Evolutionary conservation across 495 filamentous ascomycete genomes (phyloP), one percentile per base, ranked within the genome.

Genomic region (Aspergillus coremiiformis): DNA sequence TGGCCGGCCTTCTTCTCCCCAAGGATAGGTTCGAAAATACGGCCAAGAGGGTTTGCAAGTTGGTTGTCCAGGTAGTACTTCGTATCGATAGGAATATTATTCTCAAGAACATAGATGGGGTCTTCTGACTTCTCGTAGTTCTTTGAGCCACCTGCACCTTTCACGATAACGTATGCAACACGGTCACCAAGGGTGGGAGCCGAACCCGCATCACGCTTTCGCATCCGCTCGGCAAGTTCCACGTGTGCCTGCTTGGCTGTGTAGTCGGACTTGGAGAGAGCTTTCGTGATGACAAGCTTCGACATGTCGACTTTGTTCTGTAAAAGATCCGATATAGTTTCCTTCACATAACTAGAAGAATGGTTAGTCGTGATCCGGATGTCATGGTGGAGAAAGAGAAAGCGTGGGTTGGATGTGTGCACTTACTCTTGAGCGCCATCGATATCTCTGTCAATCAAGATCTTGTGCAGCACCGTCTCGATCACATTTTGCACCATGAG

Each of bases 31-130:
- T 97, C 93, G 77, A 99, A 99, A 64, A 99, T 99, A 62, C 93
- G 83, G 7, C 84, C 84, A 0, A 99, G 78, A 0, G 93, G 93
- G 62, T 96, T 96, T 6, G 93, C 84, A 5, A 99, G 85, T 68
- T 99, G 93, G 66, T 99, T 97, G 60, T 97, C 94, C 6, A 99
- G 84, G 66, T 99, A 99, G 74, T 99, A 99, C 66, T 87, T 95
- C 2, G 94, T 96, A 69, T 99, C 93, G 63, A 99, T 93, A 12
- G 93, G 94, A 41, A 99, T 79, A 58, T 96, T 97, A 78, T 99
- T 86, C 64, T 99, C 93, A 1, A 99, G 79, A 8, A 99, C 93
- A 70, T 82, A 99, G 59, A 97, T 87, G 1, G 93, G 93, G 64
- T 99, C 93, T 68, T 99, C 93, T 1, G 89, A 92, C 47, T 87